These are phyloP conservation scores for Pyrenopolyporus hunteri DNA, from an alignment of 495 filamentous ascomycete genomes.

Conservation along the genomic window DNA sequence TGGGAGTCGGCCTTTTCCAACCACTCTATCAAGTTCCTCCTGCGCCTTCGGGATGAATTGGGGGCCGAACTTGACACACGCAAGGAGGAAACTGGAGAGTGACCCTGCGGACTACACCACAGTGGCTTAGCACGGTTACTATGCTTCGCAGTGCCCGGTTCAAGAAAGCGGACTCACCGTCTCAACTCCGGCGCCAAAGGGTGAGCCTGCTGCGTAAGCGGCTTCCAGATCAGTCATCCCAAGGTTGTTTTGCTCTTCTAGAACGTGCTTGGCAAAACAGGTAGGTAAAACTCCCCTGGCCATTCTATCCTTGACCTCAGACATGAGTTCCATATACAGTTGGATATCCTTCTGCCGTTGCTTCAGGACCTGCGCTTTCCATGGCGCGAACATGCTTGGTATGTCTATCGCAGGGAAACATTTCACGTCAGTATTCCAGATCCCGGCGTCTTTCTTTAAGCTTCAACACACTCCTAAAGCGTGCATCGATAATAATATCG, in stretches of 20 bases:
- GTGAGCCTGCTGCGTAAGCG: conserved; percentile 60
- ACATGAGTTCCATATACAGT: conserved; percentile 58
- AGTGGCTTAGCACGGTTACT: conserved; percentile 50
- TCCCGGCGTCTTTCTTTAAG: too few species aligned
- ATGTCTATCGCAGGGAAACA: too few species aligned
- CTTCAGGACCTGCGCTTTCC: conserved; percentile 60
- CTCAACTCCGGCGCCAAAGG: conserved; percentile 71
- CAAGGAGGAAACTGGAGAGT: conserved; percentile 62
- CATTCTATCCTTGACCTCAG: conserved; percentile 54
- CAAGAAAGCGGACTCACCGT: conserved; percentile 53
- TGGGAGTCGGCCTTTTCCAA: conserved; percentile 58
- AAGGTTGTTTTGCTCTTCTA: conserved; percentile 53
- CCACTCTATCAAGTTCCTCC: conserved; percentile 60
- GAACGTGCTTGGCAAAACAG: conserved; percentile 57
- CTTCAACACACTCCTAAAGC: too few species aligned
- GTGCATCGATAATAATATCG: too few species aligned
- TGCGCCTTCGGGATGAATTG: conserved; percentile 55
- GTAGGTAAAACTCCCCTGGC: conserved; percentile 47
- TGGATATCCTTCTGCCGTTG: conserved; percentile 57
- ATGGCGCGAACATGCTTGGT: conserved; percentile 60
- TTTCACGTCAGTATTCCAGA: too few species aligned
- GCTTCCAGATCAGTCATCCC: conserved; percentile 61
- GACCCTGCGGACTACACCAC: conserved; percentile 47
- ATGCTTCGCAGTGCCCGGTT: conserved; percentile 34
- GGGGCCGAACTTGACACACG: conserved; percentile 58